phyloP scores from a whole-genome alignment of 192 early-diverging fungal species.

The Podila verticillata region DNA sequence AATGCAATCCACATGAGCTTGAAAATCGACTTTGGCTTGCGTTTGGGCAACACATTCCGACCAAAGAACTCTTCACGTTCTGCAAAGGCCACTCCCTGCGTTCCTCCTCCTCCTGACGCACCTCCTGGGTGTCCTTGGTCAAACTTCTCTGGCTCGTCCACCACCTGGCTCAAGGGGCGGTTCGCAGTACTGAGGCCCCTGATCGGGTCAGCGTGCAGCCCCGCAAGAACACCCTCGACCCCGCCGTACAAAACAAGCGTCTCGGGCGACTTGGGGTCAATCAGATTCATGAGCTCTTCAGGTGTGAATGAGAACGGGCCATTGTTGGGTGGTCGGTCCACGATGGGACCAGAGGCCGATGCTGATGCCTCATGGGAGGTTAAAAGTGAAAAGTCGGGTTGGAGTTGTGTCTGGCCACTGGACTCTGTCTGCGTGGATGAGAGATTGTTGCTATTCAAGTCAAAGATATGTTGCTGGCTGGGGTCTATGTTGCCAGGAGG shows the following conservation, averaged over 20 bases:
- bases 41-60: slow-evolving; percentile 73
- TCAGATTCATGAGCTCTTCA: slow-evolving; percentile 54
- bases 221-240: slow-evolving; percentile 58
- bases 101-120: slow-evolving; percentile 2
- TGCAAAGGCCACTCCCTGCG: slow-evolving; percentile 48
- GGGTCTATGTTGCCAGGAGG: background rate
- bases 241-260: slow-evolving; percentile 58
- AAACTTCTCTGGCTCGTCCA: background rate
- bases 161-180: slow-evolving; percentile 10
- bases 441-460: background rate
- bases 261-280: slow-evolving; percentile 68
- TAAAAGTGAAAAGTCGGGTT: background rate
- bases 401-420: background rate
- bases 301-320: slow-evolving; percentile 65
- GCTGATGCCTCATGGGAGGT: background rate
- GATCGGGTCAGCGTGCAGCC: slow-evolving; percentile 56
- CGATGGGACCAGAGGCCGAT: background rate
- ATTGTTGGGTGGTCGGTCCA: slow-evolving; percentile 16
- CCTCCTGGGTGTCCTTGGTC: background rate
- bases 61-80: slow-evolving; percentile 72
- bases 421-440: too few species aligned
- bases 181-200: slow-evolving; percentile 56
- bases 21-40: slow-evolving; percentile 75
- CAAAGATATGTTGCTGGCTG: background rate
- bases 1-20: slow-evolving; percentile 84